A percentile compares a stretch with the other conserved stretches of the same genome.
phyloP scores from a whole-genome alignment of 306 rosid genomes.

The Boehmeria nivea region DNA sequence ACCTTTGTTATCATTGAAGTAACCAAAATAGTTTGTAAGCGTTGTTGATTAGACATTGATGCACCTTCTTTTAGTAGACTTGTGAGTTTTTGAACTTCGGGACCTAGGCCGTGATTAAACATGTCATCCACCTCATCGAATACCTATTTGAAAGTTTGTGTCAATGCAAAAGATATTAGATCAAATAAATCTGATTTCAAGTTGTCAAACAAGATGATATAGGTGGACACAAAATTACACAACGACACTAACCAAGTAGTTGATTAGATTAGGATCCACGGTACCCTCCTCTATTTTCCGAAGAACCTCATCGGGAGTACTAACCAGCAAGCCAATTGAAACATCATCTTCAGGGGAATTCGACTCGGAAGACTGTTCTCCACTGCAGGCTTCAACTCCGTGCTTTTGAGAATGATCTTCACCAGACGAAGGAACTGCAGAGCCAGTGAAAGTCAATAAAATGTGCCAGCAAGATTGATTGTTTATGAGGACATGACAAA shows the following conservation, averaged over 20 bases:
- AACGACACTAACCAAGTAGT: slow-evolving; percentile 25
- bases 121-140: slow-evolving; percentile 12
- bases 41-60: background rate
- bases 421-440: slow-evolving; percentile 23
- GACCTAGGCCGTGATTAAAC: slow-evolving; percentile 7
- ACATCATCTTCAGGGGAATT: background rate
- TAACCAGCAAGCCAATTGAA: slow-evolving; percentile 21
- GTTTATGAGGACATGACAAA: background rate
- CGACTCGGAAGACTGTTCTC: background rate
- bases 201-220: background rate
- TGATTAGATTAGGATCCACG: slow-evolving; percentile 14
- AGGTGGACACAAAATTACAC: background rate
- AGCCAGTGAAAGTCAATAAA: background rate
- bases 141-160: background rate
- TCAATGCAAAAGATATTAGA: background rate
- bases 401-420: slow-evolving; percentile 6
- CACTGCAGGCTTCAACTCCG: background rate
- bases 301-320: slow-evolving; percentile 20
- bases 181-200: background rate
- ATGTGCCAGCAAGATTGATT: background rate
- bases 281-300: slow-evolving; percentile 23
- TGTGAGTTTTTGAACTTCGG: slow-evolving; percentile 1
- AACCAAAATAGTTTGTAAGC: slow-evolving; percentile 13
- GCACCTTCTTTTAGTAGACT: slow-evolving; percentile 8
- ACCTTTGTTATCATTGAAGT: slow-evolving; percentile 15